Percentiles rank a stretch among this genome's conserved stretches.
phyloP scores from a whole-genome alignment of 257 asterid genomes.

The Agastache rugosa region DNA sequence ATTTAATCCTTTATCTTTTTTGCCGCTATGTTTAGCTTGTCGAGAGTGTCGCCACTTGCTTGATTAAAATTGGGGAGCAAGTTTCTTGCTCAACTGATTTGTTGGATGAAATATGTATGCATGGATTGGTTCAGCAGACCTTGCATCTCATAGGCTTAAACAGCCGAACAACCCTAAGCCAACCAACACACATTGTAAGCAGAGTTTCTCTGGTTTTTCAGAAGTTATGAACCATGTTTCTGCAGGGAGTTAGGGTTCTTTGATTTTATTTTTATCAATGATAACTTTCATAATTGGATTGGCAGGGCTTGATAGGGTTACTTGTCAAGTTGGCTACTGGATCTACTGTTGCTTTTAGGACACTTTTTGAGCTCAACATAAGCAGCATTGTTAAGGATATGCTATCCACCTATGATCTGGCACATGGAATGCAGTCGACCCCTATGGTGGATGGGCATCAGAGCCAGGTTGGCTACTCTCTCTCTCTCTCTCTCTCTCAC shows the following conservation, averaged over 20 bases:
- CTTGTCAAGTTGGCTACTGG: conserved; percentile 85
- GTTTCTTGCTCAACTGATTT: conserved; percentile 59
- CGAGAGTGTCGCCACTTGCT: conserved; percentile 89
- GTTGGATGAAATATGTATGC: conserved; percentile 85
- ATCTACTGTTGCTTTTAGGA: conserved; percentile 72
- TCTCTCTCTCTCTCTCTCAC: conserved; percentile 10
- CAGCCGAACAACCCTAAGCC: conserved; percentile 72
- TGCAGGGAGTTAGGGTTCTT: not conserved
- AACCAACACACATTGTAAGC: conserved; percentile 74
- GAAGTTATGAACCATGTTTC: conserved; percentile 5
- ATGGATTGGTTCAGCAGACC: conserved; percentile 77
- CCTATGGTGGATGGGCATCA: conserved; percentile 66
- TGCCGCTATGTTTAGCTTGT: conserved; percentile 64
- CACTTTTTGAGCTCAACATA: conserved; percentile 80
- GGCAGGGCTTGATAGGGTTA: conserved; percentile 87
- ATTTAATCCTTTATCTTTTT: conserved; percentile 20
- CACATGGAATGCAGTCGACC: conserved; percentile 69
- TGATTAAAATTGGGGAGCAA: conserved; percentile 78
- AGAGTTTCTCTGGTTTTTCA: conserved; percentile 27
- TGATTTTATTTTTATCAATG: conserved; percentile 21
- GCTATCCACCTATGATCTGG: conserved; percentile 57
- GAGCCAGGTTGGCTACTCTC: conserved; percentile 55
- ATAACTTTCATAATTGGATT: conserved; percentile 32
- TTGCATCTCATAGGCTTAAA: conserved; percentile 73
- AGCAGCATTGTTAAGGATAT: conserved; percentile 72